Evolutionary conservation across 371 early-diverging fungal species (phyloP).

Genomic region (Capillidium rhysosporum): DNA sequence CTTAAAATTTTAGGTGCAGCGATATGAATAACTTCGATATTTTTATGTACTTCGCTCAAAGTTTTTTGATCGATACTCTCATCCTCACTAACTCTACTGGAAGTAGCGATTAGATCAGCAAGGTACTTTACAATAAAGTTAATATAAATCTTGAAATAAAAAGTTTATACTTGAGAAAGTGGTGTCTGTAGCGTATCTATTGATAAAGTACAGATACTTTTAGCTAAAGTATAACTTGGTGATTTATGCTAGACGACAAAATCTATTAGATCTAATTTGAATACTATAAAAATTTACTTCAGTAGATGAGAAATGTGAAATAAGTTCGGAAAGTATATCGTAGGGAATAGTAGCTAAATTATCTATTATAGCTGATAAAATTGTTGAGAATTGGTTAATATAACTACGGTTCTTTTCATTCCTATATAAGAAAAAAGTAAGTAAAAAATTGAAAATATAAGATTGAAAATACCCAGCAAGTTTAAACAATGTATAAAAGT

Average conservation of each 20-base stretch:
- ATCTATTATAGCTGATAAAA: not conserved
- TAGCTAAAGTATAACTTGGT: constrained; percentile 54
- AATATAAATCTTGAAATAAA: not conserved
- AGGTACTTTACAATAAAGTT: not conserved
- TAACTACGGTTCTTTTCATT: too few species aligned
- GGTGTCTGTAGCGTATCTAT: constrained; percentile 71
- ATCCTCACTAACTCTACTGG: not conserved
- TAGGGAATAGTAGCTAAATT: not conserved
- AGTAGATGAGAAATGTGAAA: not conserved
- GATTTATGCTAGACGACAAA: constrained; percentile 45
- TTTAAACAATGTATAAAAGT: not conserved
- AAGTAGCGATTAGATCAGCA: not conserved
- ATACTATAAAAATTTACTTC: constrained; percentile 9
- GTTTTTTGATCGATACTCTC: constrained; percentile 12
- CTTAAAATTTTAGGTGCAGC: constrained; percentile 53
- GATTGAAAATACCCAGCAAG: not conserved
- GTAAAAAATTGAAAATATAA: too few species aligned
- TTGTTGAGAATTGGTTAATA: not conserved
- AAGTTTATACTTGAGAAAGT: constrained; percentile 31
- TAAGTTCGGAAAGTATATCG: not conserved
- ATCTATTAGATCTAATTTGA: constrained; percentile 51
- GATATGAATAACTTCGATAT: constrained; percentile 58
- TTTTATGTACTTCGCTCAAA: constrained; percentile 44
- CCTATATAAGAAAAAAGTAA: not conserved
- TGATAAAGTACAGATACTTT: constrained; percentile 53